phyloP scores from a whole-genome alignment of 2,329 filamentous ascomycete genomes.

The Aspergillus sp. region DNA sequence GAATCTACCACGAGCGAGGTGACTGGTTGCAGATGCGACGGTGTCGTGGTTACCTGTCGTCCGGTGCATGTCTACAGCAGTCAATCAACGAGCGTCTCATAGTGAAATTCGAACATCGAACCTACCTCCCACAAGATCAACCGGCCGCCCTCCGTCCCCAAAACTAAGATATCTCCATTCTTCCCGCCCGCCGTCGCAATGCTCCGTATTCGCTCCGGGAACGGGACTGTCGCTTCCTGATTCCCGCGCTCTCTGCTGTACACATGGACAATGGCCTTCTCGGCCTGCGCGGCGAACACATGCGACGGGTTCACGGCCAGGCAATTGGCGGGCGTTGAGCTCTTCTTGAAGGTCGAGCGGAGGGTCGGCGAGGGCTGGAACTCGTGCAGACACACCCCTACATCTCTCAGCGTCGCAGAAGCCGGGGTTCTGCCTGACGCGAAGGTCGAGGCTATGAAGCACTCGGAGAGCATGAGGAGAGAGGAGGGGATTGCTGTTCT shows the following conservation, averaged over 20 bases:
- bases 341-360: constrained; percentile 81
- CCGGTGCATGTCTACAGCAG: constrained; percentile 37
- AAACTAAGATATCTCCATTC: constrained; percentile 52
- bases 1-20: constrained; percentile 63
- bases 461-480: constrained; percentile 40
- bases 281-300: constrained; percentile 81
- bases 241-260: constrained; percentile 76
- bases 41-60: constrained; percentile 35
- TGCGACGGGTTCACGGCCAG: constrained; percentile 73
- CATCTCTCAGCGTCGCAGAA: constrained; percentile 56
- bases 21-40: constrained; percentile 43
- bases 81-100: too few species aligned
- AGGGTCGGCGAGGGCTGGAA: constrained; percentile 68
- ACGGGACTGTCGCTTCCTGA: constrained; percentile 80
- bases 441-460: constrained; percentile 38
- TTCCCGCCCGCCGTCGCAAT: constrained; percentile 60
- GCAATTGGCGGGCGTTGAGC: constrained; percentile 66
- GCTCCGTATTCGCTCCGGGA: constrained; percentile 76
- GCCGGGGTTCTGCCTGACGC: constrained; percentile 33
- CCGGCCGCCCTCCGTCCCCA: constrained; percentile 78
- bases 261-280: constrained; percentile 87
- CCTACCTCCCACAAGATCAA: constrained; percentile 87
- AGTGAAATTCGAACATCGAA: constrained; percentile 9
- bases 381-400: constrained; percentile 78
- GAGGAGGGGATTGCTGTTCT: constrained; percentile 6